Evolutionary conservation across 108 stramenopile species (phyloP).

Genomic region (Nitzschia sp.): DNA sequence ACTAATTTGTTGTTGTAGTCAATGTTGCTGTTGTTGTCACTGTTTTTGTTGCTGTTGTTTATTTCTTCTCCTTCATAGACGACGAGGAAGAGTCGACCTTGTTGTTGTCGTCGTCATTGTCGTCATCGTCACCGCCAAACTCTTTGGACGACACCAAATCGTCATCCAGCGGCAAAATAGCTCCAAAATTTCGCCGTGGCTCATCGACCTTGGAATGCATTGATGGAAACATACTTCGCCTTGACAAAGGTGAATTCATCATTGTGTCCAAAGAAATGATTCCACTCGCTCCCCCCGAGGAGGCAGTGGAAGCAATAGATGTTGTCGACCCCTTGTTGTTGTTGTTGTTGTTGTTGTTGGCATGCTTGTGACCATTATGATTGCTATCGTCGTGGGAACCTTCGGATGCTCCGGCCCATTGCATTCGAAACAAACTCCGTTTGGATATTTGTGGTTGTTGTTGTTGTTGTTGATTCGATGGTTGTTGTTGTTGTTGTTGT

Average conservation of each 20-base stretch:
- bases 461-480: not conserved
- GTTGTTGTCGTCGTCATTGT: too few species aligned
- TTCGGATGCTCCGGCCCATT: constrained; percentile 1
- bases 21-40: too few species aligned
- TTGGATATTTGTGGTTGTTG: not conserved
- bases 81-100: too few species aligned
- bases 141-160: not conserved
- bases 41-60: too few species aligned
- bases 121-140: not conserved
- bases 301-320: not conserved
- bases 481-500: not conserved
- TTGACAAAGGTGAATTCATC: not conserved
- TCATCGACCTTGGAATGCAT: constrained; percentile 11
- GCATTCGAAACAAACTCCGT: constrained; percentile 11
- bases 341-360: too few species aligned
- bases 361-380: too few species aligned
- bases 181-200: constrained; percentile 11
- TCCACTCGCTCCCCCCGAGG: too few species aligned
- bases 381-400: too few species aligned
- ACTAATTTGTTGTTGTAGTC: too few species aligned
- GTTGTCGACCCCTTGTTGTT: too few species aligned
- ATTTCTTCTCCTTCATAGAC: too few species aligned
- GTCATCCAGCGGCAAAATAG: constrained; percentile 2
- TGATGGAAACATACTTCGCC: constrained; percentile 3
- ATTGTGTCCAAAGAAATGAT: too few species aligned